Percentiles rank a stretch among this genome's conserved stretches.
phyloP scores from a whole-genome alignment of 441 rosid genomes.

The Aquilaria agallochum region DNA sequence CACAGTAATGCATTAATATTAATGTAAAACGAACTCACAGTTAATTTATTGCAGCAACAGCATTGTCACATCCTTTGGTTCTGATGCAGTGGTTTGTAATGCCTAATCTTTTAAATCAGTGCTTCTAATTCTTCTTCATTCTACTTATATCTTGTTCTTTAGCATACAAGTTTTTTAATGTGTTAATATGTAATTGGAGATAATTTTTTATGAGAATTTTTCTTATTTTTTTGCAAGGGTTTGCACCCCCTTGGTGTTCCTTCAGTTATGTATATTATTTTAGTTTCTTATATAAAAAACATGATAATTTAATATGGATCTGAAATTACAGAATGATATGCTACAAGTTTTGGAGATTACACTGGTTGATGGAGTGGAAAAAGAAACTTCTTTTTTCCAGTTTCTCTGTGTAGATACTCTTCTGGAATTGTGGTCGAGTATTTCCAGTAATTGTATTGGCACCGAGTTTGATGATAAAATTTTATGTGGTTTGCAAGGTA shows the following conservation, averaged over 20 bases:
- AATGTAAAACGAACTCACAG: too few species aligned
- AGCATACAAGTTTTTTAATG: conserved; percentile 9
- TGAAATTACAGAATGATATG: conserved; percentile 52
- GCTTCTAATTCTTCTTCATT: too few species aligned
- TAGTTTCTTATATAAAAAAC: too few species aligned
- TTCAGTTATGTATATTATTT: too few species aligned
- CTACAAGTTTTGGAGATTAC: conserved; percentile 76
- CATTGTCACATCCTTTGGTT: too few species aligned
- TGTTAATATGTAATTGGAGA: background rate
- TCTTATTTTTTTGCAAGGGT: too few species aligned
- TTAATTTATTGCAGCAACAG: too few species aligned
- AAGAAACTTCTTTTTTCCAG: conserved; percentile 38
- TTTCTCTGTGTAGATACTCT: conserved; percentile 52
- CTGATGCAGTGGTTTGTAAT: too few species aligned
- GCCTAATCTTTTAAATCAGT: too few species aligned
- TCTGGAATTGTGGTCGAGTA: conserved; percentile 48
- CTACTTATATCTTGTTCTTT: background rate
- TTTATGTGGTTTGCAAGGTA: conserved; percentile 83
- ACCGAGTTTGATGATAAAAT: conserved; percentile 47
- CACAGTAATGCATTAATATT: too few species aligned
- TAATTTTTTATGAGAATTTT: background rate
- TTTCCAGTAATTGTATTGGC: conserved; percentile 38
- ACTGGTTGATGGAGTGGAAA: conserved; percentile 63
- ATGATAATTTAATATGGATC: conserved; percentile 16
- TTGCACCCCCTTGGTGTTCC: too few species aligned